Evolutionary conservation across 352 stramenopile genomes (phyloP), one percentile per base, ranked within the genome.

Genomic region (Phytophthora vignae): DNA sequence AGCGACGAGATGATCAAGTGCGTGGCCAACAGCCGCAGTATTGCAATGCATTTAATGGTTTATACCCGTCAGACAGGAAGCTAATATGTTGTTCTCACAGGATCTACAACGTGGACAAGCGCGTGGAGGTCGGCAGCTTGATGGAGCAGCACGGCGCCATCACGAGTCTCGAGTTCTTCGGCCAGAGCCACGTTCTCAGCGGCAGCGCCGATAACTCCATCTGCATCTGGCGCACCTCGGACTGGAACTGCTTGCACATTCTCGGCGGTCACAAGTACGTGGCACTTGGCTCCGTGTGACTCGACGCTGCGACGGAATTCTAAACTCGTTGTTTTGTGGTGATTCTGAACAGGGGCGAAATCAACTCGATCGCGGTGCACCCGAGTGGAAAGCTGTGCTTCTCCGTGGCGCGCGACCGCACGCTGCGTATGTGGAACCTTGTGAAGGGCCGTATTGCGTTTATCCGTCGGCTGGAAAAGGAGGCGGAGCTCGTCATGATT

Each of bases 1-100:
- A 94, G 83, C 62, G 90, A 97, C 78, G 90, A 97, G 76, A 91
- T 90, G 77, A 92, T 97, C 85, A 96, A 95, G 90, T 96, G 63
- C 58, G 79, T 71, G 17, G 53, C 22, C 49, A 7, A 17, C 36
- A 58, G 10, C 21, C 33, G 48, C 10, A 21, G 10, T 12, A n/a
- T 56, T 62, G 31, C 53, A 69, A 58, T 68, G 40, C 22, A 8
- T 33, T 15, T 8, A 60, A 38, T 27, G 52, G 4, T 3, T 17
- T 54, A 22, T 31, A 49, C 38, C 36, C 4, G 36, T 44, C 36
- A 44, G 10, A 44, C 57, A 65, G 64, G 11, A 17, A 40, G 21
- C 14, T 64, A 53, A 64, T 55, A 19, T 40, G 15, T 11, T 38
- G 17, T 73, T 5, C 19, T 44, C 52, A 5, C 46, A 96, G 88